Conservation (phyloP, 2,329 filamentous ascomycete species). For the Parastagonospora avenae region DNA sequence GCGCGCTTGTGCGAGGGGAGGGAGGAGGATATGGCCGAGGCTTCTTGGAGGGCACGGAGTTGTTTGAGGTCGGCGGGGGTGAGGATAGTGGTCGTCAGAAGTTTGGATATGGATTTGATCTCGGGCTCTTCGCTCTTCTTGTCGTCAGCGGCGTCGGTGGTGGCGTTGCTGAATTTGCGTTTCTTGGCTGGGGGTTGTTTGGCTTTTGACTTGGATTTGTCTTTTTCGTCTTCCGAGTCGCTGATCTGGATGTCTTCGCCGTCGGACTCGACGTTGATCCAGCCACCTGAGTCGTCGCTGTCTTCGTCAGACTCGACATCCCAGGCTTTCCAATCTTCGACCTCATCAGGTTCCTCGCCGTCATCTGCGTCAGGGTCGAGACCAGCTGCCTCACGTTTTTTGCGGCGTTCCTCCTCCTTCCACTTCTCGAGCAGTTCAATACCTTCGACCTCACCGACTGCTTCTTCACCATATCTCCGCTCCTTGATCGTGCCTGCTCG, state of each 20-base stretch:
- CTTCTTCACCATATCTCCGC: constrained; percentile 81
- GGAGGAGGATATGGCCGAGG: constrained; percentile 71
- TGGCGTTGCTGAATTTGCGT: constrained; percentile 58
- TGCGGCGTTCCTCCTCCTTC: constrained; percentile 86
- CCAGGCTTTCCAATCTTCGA: constrained; percentile 62
- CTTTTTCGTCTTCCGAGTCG: constrained; percentile 73
- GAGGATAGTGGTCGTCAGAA: constrained; percentile 92
- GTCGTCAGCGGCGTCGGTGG: constrained; percentile 34
- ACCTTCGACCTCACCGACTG: constrained; percentile 85
- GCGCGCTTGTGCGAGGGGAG: constrained; percentile 54
- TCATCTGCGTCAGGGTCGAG: constrained; percentile 65
- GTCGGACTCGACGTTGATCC: constrained; percentile 89
- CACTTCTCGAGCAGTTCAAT: constrained; percentile 89
- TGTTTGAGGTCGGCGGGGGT: constrained; percentile 97
- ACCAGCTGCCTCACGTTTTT: constrained; percentile 72
- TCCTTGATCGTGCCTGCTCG: constrained; percentile 76
- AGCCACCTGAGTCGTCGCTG: constrained; percentile 79
- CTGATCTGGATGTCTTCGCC: constrained; percentile 75
- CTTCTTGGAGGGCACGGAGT: constrained; percentile 81
- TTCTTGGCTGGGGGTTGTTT: constrained; percentile 67
- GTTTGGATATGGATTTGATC: constrained; percentile 56
- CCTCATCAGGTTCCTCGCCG: constrained; percentile 64
- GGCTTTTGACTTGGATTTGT: constrained; percentile 40
- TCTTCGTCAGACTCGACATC: constrained; percentile 63
- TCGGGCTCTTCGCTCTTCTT: constrained; percentile 49